Percentiles rank a stretch among this genome's conserved stretches.
These are phyloP conservation scores for Camelina laxa DNA, from an alignment of 345 rosid genomes.

Conservation along the genomic window DNA sequence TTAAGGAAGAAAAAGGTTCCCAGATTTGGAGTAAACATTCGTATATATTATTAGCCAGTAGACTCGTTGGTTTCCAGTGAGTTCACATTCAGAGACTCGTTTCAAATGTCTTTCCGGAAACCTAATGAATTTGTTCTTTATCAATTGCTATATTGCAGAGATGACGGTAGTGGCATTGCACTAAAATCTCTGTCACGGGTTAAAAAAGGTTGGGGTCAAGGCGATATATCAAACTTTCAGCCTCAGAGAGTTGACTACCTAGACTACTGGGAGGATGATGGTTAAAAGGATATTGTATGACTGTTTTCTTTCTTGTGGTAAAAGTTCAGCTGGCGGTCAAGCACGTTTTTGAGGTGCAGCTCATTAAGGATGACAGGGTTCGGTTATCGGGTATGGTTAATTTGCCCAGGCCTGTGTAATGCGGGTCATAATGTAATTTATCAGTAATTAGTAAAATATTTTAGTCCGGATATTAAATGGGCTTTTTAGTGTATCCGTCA, in stretches of 20 bases:
- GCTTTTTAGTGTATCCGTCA: too few species aligned
- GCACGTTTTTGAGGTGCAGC: constrained; percentile 23
- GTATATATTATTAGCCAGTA: constrained; percentile 15
- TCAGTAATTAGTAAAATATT: too few species aligned
- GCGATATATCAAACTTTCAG: constrained; percentile 59
- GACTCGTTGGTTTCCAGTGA: neutral
- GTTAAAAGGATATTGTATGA: constrained; percentile 22
- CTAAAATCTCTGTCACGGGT: constrained; percentile 70
- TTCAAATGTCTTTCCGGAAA: neutral
- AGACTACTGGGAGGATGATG: constrained; percentile 60
- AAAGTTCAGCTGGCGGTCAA: constrained; percentile 22
- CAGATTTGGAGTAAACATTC: constrained; percentile 12
- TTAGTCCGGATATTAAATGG: too few species aligned
- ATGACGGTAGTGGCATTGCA: constrained; percentile 92
- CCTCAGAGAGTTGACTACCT: constrained; percentile 55
- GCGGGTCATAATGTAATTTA: too few species aligned
- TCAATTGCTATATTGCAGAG: constrained; percentile 60
- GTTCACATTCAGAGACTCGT: constrained; percentile 9
- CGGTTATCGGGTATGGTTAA: too few species aligned
- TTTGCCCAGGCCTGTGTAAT: too few species aligned
- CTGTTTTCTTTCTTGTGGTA: constrained; percentile 21
- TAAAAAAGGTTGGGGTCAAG: constrained; percentile 86
- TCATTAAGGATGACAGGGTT: constrained; percentile 27
- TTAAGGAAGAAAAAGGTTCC: neutral
- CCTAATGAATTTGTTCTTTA: constrained; percentile 11